These are phyloP conservation scores for Ramularia endophylla DNA, from an alignment of 2,329 filamentous ascomycete genomes.

Conservation along the genomic window DNA sequence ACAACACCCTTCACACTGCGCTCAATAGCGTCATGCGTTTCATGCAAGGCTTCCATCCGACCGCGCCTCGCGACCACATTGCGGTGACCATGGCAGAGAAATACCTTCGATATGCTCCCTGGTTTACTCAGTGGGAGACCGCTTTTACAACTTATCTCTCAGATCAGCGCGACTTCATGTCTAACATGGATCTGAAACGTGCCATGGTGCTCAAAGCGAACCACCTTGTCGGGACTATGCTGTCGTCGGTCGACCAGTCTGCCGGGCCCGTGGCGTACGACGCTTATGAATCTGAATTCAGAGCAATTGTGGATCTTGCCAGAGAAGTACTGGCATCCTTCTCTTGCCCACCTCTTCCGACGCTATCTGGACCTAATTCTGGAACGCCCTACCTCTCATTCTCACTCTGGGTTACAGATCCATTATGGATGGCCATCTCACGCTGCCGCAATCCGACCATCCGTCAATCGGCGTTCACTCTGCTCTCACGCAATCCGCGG, in stretches of 20 bases:
- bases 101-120: constrained; percentile 26
- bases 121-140: constrained; percentile 27
- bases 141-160: constrained; percentile 26
- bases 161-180: constrained; percentile 21
- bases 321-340: constrained; percentile 29
- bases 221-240: constrained; percentile 29
- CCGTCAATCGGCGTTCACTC: constrained; percentile 28
- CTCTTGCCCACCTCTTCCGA: constrained; percentile 28
- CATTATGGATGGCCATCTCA: constrained; percentile 30
- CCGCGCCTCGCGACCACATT: constrained; percentile 25
- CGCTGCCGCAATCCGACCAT: constrained; percentile 28
- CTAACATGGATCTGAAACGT: constrained; percentile 28
- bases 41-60: constrained; percentile 28
- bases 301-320: constrained; percentile 29
- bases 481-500: constrained; percentile 28
- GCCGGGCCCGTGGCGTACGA: constrained; percentile 28
- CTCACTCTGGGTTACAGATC: constrained; percentile 31
- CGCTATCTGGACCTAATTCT: constrained; percentile 23
- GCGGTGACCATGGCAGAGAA: constrained; percentile 28
- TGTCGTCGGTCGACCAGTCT: constrained; percentile 28
- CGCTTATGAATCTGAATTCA: constrained; percentile 28
- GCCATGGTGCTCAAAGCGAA: constrained; percentile 33
- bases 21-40: constrained; percentile 31
- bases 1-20: constrained; percentile 27
- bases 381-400: constrained; percentile 29